These are phyloP conservation scores for Starmerella bombi DNA, from an alignment of 805 yeast species.

Conservation along the genomic window DNA sequence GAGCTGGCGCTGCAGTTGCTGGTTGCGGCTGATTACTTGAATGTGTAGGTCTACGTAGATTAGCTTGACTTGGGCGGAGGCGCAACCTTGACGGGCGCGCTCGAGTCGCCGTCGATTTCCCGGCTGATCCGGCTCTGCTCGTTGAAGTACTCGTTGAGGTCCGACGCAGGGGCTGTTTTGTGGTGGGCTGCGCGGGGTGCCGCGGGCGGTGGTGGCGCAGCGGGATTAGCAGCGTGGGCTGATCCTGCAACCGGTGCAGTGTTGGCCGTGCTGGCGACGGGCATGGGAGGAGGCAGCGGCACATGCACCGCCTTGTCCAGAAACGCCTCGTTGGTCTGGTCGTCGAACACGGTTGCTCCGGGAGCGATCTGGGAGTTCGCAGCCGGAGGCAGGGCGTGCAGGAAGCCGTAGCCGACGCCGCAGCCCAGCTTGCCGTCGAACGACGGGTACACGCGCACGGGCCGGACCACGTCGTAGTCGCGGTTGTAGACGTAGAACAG, in stretches of 20 bases:
- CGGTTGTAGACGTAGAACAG: slow-evolving; percentile 68
- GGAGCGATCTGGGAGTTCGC: slow-evolving; percentile 14
- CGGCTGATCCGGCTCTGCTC: slow-evolving; percentile 21
- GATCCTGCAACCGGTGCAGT: background rate
- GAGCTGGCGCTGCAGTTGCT: slow-evolving; percentile 83
- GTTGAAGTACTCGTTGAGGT: slow-evolving; percentile 18
- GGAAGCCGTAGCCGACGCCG: slow-evolving; percentile 84
- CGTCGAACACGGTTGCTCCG: slow-evolving; percentile 20
- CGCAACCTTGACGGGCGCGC: background rate
- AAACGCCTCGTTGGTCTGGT: background rate
- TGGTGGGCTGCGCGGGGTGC: slow-evolving; percentile 1
- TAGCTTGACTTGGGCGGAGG: slow-evolving; percentile 11
- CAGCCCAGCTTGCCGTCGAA: slow-evolving; percentile 84
- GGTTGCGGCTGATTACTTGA: slow-evolving; percentile 85
- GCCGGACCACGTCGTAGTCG: slow-evolving; percentile 73
- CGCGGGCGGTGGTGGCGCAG: slow-evolving; percentile 1
- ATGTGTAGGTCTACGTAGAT: slow-evolving; percentile 22
- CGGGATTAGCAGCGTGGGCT: background rate
- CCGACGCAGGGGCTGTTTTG: slow-evolving; percentile 2
- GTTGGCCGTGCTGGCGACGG: background rate
- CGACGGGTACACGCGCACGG: slow-evolving; percentile 66
- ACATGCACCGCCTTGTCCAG: background rate
- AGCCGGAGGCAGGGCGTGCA: slow-evolving; percentile 73
- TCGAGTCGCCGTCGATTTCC: slow-evolving; percentile 15
- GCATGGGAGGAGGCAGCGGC: slow-evolving; percentile 2